phyloP scores from a whole-genome alignment of 441 rosid species.

The Adansonia madagascariensis region DNA sequence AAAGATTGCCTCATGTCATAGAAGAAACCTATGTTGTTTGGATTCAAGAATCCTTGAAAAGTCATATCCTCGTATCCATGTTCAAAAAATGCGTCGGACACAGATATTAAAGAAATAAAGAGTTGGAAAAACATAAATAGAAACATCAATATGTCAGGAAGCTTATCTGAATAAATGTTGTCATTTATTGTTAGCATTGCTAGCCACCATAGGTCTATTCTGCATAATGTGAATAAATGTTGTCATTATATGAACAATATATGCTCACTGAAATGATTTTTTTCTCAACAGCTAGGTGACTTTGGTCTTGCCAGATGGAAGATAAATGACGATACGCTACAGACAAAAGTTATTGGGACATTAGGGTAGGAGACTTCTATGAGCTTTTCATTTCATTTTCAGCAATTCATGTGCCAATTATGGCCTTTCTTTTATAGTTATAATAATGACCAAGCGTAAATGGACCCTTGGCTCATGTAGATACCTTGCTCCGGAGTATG shows the following conservation, averaged over 20 bases:
- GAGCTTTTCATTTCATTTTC: not conserved
- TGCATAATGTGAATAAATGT: not conserved
- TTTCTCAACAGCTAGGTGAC: conserved; percentile 55
- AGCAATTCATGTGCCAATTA: not conserved
- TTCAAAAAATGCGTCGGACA: too few relatives aligned
- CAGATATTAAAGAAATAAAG: too few relatives aligned
- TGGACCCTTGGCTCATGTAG: conserved; percentile 34
- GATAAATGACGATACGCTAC: conserved; percentile 47
- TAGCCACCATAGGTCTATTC: not conserved
- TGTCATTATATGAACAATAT: not conserved
- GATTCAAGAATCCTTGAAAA: too few relatives aligned
- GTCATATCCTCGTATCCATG: too few relatives aligned
- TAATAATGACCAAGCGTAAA: not conserved
- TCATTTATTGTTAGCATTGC: not conserved
- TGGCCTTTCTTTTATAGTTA: not conserved
- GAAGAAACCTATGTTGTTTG: too few relatives aligned
- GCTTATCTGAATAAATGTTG: not conserved
- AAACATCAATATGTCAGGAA: not conserved
- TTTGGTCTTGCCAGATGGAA: conserved; percentile 72
- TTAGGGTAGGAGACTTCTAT: conserved; percentile 47
- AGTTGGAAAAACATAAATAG: too few relatives aligned
- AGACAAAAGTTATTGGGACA: conserved; percentile 60
- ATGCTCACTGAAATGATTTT: conserved; percentile 1
- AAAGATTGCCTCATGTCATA: not conserved
- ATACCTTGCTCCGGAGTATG: conserved; percentile 67